A percentile compares a stretch with the other conserved stretches of the same genome.
phyloP scores from a whole-genome alignment of 176 grass and related monocot species.

The Saccharum officinarum region DNA sequence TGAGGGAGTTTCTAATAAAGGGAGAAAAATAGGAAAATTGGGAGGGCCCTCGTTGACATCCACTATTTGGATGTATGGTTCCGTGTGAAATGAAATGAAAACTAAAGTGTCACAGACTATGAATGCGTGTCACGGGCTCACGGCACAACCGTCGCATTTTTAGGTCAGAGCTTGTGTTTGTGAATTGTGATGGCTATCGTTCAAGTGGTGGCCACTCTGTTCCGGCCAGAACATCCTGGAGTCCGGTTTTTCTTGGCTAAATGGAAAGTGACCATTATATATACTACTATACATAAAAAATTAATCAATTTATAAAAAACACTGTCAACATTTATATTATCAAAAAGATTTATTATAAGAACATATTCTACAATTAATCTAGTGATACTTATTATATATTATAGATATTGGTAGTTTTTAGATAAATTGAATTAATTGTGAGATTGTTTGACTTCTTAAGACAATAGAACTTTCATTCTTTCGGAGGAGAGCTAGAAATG shows the following conservation, averaged over 20 bases:
- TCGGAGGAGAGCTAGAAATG: too few species aligned
- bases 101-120: conserved; percentile 6
- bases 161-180: too few species aligned
- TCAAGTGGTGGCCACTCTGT: background rate
- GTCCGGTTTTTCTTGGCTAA: background rate
- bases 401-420: too few species aligned
- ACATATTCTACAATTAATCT: background rate
- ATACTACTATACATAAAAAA: background rate
- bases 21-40: background rate
- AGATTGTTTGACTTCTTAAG: too few species aligned
- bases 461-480: too few species aligned
- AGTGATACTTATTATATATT: too few species aligned
- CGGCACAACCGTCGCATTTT: too few species aligned
- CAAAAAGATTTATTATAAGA: too few species aligned
- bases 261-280: background rate
- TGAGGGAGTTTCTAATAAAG: background rate
- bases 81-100: background rate
- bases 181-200: too few species aligned
- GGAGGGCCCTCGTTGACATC: background rate
- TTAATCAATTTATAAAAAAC: background rate
- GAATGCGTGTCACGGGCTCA: too few species aligned
- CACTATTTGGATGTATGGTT: background rate
- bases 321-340: too few species aligned
- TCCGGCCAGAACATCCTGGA: background rate
- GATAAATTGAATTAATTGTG: too few species aligned